Evolutionary conservation across 2,329 filamentous ascomycete species (phyloP), one percentile per base, ranked within the genome.

Genomic region (Myotisia sp.): DNA sequence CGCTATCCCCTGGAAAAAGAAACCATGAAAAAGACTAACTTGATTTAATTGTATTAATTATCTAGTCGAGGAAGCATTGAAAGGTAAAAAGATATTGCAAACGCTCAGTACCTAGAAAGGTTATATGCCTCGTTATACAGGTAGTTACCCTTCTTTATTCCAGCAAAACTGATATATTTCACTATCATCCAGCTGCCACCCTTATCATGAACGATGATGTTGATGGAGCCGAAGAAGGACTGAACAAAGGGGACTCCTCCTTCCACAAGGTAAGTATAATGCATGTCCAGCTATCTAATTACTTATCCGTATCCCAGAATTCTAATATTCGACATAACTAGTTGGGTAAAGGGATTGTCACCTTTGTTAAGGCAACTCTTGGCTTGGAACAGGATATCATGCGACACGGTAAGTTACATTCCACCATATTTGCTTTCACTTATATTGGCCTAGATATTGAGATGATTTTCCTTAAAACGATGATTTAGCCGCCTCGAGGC

Each of bases 321-420:
- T 3, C 20, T 14, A 1, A 19, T 23, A 4, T 4, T 26, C 23
- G 10, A 4, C 16, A 12, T 32, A 16, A 39, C 38, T 65, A 79
- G 62, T 68, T 95, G 21, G 86, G 85, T 19, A 67, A 77, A 44
- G 79, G 83, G 34, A 76, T 93, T 21, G 76, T 85, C 13, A 74
- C 74, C 28, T 95, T 95, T 53, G 76, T 95, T 57, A 70, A 76
- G 46, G 85, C 86, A 12, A 78, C 90, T 2, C 63, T 95, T 1
- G 86, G 86, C 2, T 90, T 93, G 48, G 90, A 95, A 58, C 86
- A 92, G 55, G 76, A 90, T 3, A 69, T 92, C 44, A 90, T 95
- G 79, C 74, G 74, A 37, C 76, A 92, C 62, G 68, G 68, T 71
- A 36, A 39, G 57, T 37, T 31, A 27, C 31, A 6, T 37, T 18